Evolutionary conservation across 73 alveolate species (phyloP).

Genomic region (Durusdinium trenchii): DNA sequence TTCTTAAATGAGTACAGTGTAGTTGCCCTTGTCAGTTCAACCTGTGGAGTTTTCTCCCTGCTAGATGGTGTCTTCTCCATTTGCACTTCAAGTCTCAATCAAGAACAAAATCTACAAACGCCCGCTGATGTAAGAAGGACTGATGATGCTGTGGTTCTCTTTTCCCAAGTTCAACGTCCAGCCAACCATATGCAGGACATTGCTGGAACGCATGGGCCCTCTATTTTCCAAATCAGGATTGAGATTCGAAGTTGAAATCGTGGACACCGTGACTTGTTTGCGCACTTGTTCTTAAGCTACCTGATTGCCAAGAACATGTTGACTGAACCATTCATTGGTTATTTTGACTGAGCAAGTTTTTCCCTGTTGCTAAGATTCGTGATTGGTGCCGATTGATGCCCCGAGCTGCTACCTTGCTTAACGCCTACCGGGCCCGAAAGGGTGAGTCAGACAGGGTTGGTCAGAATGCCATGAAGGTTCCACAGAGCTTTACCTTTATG

Average conservation of each 20-base stretch:
- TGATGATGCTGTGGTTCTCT: background rate
- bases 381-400: constrained; percentile 48
- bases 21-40: background rate
- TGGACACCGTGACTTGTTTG: background rate
- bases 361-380: background rate
- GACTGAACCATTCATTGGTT: background rate
- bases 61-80: constrained; percentile 3
- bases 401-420: background rate
- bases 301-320: background rate
- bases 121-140: constrained; percentile 16
- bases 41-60: too few species aligned
- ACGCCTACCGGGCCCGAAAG: background rate
- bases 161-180: background rate
- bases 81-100: background rate
- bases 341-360: background rate
- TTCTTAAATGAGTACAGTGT: background rate
- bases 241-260: background rate
- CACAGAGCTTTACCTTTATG: constrained; percentile 16
- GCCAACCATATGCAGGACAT: background rate
- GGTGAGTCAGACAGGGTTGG: background rate
- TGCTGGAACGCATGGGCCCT: constrained; percentile 10
- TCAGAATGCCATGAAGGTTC: background rate
- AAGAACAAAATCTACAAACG: background rate
- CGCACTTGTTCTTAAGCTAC: too few species aligned
- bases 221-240: background rate